These are phyloP conservation scores for Leishmania guyanensis DNA, from an alignment of 208 protist species.

Conservation along the genomic window DNA sequence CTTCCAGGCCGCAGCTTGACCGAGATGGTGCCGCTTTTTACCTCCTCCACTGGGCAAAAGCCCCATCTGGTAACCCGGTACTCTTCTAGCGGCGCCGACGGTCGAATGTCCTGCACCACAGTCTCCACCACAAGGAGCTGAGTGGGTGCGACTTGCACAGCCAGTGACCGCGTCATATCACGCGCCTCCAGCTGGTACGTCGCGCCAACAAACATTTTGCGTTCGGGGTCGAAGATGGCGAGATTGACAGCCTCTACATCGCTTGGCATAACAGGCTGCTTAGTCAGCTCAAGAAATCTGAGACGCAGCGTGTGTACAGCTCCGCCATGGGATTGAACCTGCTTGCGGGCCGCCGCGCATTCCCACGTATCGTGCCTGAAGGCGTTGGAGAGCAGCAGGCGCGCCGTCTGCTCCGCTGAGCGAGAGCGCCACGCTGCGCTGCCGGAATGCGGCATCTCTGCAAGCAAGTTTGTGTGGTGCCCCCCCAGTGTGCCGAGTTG, in stretches of 20 bases:
- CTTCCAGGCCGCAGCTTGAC: constrained; percentile 60
- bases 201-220: constrained; percentile 71
- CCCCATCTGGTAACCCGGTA: constrained; percentile 72
- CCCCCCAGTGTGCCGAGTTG: neutral
- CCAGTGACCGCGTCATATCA: constrained; percentile 41
- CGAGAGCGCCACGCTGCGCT: constrained; percentile 34
- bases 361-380: constrained; percentile 90
- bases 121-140: constrained; percentile 77
- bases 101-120: constrained; percentile 43
- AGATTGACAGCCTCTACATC: constrained; percentile 64
- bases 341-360: constrained; percentile 41
- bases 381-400: constrained; percentile 81
- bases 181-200: constrained; percentile 49
- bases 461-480: neutral
- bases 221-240: constrained; percentile 61
- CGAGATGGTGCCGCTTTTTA: constrained; percentile 24
- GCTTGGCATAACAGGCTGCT: constrained; percentile 28
- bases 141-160: constrained; percentile 55
- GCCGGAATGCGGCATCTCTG: constrained; percentile 12
- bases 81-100: constrained; percentile 36
- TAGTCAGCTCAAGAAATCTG: constrained; percentile 27
- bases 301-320: constrained; percentile 44
- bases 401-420: constrained; percentile 83
- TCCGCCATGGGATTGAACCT: constrained; percentile 40
- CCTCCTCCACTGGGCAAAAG: constrained; percentile 35